Percentiles rank a stretch among this genome's conserved stretches.
phyloP scores from a whole-genome alignment of 306 rosid genomes.

The Cicer chorassanicum region DNA sequence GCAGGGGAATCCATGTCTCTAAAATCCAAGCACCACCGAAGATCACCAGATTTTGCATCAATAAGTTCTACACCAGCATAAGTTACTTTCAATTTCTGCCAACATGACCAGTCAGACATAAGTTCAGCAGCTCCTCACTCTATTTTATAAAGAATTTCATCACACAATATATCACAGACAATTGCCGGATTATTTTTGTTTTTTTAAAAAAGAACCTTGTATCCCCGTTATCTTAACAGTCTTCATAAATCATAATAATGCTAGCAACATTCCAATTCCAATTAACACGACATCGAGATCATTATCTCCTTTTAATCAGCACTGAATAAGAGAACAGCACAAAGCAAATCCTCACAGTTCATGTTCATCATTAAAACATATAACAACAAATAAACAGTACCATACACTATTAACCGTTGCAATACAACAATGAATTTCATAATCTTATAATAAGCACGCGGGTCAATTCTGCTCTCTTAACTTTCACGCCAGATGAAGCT shows the following conservation, averaged over 20 bases:
- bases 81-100: slow-evolving; percentile 90
- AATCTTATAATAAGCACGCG: slow-evolving; percentile 14
- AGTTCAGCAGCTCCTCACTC: neutral
- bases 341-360: slow-evolving; percentile 9
- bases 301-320: neutral
- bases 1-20: slow-evolving; percentile 98
- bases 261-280: slow-evolving; percentile 4
- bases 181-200: neutral
- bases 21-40: slow-evolving; percentile 99
- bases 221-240: slow-evolving; percentile 7
- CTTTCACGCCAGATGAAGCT: neutral
- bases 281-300: slow-evolving; percentile 14
- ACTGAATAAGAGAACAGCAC: neutral
- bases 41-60: slow-evolving; percentile 83
- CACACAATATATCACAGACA: slow-evolving; percentile 17
- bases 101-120: slow-evolving; percentile 48
- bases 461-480: neutral
- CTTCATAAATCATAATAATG: slow-evolving; percentile 21
- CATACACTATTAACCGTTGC: slow-evolving; percentile 29
- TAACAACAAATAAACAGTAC: neutral
- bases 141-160: neutral
- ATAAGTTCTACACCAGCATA: slow-evolving; percentile 84
- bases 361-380: neutral
- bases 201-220: neutral
- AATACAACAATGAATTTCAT: slow-evolving; percentile 15